These are phyloP conservation scores for Aspergillus indologenus DNA, from an alignment of 495 filamentous ascomycete species.

Conservation along the genomic window DNA sequence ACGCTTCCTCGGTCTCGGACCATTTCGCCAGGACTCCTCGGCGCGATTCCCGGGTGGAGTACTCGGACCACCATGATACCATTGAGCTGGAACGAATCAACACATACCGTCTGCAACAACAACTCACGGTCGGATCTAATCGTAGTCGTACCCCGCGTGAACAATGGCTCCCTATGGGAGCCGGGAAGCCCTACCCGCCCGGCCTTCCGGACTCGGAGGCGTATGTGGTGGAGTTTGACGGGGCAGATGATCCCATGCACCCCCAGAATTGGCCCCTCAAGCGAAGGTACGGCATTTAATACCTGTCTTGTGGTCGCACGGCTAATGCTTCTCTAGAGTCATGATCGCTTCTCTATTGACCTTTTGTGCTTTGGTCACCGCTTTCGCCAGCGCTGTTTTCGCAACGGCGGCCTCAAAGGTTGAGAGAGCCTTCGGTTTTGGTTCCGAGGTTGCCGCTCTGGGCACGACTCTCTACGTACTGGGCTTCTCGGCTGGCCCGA, in stretches of 20 bases:
- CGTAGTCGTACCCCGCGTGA: conserved; percentile 25
- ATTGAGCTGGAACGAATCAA: conserved; percentile 29
- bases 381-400: conserved; percentile 52
- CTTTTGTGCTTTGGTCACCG: conserved; percentile 44
- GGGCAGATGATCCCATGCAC: conserved; percentile 44
- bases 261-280: conserved; percentile 48
- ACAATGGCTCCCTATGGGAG: conserved; percentile 31
- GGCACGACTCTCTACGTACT: conserved; percentile 53
- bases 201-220: conserved; percentile 42
- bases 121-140: conserved; percentile 27
- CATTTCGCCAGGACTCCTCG: conserved; percentile 4
- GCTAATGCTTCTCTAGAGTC: conserved; percentile 6
- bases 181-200: conserved; percentile 40
- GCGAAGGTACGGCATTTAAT: conserved; percentile 10
- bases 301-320: neutral
- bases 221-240: conserved; percentile 56
- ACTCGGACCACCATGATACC: conserved; percentile 10
- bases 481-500: conserved; percentile 49
- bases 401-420: conserved; percentile 41
- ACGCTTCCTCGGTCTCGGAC: conserved; percentile 5
- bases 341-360: conserved; percentile 17
- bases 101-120: conserved; percentile 31
- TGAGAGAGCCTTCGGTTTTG: conserved; percentile 43
- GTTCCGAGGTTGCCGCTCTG: conserved; percentile 45
- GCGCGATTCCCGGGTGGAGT: conserved; percentile 4